phyloP scores from a whole-genome alignment of 257 asterid species.

The Petunia axillaris region DNA sequence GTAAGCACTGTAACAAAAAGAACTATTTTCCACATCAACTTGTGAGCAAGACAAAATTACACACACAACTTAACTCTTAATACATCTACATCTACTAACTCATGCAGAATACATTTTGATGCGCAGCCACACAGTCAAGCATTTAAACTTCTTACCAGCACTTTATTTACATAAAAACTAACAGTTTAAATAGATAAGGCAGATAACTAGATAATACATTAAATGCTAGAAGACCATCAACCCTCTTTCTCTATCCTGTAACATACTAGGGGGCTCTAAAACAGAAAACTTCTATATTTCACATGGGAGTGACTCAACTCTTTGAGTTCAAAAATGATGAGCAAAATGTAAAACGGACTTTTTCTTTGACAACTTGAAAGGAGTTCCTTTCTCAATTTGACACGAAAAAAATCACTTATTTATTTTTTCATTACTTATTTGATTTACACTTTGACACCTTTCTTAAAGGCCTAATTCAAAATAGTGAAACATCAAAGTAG shows the following conservation, averaged over 20 bases:
- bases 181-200: background rate
- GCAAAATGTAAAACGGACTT: conserved; percentile 6
- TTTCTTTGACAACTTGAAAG: background rate
- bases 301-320: background rate
- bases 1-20: background rate
- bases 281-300: background rate
- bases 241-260: background rate
- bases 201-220: background rate
- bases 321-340: conserved; percentile 7
- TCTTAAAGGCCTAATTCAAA: background rate
- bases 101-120: background rate
- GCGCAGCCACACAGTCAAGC: background rate
- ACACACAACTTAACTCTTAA: background rate
- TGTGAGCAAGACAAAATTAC: background rate
- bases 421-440: background rate
- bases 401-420: no score
- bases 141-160: background rate
- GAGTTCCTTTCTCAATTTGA: background rate
- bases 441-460: background rate
- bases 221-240: background rate
- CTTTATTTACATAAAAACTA: background rate
- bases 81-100: background rate
- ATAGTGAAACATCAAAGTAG: background rate
- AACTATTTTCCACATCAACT: background rate
- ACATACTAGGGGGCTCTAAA: background rate